Conservation (phyloP, 2,329 filamentous ascomycete genomes). For the Ophiosphaerella narmari region DNA sequence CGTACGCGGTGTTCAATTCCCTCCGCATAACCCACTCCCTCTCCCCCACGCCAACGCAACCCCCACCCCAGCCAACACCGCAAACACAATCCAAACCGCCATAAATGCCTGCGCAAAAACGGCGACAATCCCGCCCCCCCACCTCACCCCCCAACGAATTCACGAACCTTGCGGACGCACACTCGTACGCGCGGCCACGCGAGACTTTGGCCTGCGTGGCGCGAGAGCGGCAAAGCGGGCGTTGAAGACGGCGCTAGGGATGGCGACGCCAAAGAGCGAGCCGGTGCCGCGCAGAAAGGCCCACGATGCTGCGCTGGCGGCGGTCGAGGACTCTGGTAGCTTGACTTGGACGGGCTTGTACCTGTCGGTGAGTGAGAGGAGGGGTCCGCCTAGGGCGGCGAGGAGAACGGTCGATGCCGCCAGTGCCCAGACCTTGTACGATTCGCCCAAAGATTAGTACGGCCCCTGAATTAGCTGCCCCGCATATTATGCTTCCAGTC, state of each 20-base stretch:
- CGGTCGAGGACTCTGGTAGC: slow-evolving; percentile 28
- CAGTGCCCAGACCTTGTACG: slow-evolving; percentile 59
- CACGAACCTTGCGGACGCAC: slow-evolving; percentile 26
- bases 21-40: slow-evolving; percentile 46
- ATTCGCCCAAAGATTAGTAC: slow-evolving; percentile 61
- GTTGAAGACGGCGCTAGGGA: slow-evolving; percentile 39
- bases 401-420: slow-evolving; percentile 47
- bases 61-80: slow-evolving; percentile 36
- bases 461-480: slow-evolving; percentile 49
- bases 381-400: slow-evolving; percentile 24
- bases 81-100: slow-evolving; percentile 46
- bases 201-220: slow-evolving; percentile 10
- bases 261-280: slow-evolving; percentile 34
- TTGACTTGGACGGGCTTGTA: slow-evolving; percentile 37
- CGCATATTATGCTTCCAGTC: slow-evolving; percentile 59
- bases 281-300: slow-evolving; percentile 37
- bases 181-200: slow-evolving; percentile 35
- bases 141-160: slow-evolving; percentile 15
- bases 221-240: slow-evolving; percentile 20
- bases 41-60: slow-evolving; percentile 44
- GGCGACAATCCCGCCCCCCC: slow-evolving; percentile 33
- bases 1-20: slow-evolving; percentile 48
- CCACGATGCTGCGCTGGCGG: slow-evolving; percentile 30
- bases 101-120: slow-evolving; percentile 44
- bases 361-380: slow-evolving; percentile 27